Evolutionary conservation across 2,329 filamentous ascomycete genomes (phyloP).

Genomic region (Fusarium sp.): DNA sequence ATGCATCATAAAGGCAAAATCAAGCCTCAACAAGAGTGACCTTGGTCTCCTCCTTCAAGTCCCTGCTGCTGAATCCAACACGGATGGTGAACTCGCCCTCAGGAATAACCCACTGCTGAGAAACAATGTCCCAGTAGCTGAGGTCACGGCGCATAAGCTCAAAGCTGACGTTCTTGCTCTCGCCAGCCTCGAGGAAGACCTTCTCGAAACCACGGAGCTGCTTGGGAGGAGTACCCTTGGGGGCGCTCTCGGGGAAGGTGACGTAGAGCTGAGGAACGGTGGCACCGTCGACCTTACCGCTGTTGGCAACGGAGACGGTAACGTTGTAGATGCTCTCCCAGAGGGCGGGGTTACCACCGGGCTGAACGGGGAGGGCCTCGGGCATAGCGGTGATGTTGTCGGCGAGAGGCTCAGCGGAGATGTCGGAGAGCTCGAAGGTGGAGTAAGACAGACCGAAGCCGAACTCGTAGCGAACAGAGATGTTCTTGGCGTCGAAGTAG

Average conservation of each 20-base stretch:
- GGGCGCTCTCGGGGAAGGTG: slow-evolving; percentile 52
- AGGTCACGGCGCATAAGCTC: slow-evolving; percentile 60
- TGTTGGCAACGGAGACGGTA: slow-evolving; percentile 61
- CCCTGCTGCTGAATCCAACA: slow-evolving; percentile 46
- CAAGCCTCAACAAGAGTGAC: slow-evolving; percentile 38
- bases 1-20: slow-evolving; percentile 35
- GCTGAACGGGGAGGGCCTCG: slow-evolving; percentile 48
- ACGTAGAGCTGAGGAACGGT: slow-evolving; percentile 68
- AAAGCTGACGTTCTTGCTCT: slow-evolving; percentile 56
- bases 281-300: slow-evolving; percentile 59
- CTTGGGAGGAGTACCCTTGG: slow-evolving; percentile 58
- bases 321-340: slow-evolving; percentile 63
- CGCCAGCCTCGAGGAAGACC: slow-evolving; percentile 54
- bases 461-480: slow-evolving; percentile 72
- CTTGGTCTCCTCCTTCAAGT: slow-evolving; percentile 41
- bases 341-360: slow-evolving; percentile 67
- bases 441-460: slow-evolving; percentile 77
- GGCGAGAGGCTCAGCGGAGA: slow-evolving; percentile 36
- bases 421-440: slow-evolving; percentile 63
- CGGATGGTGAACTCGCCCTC: slow-evolving; percentile 43
- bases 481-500: slow-evolving; percentile 69
- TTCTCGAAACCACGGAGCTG: slow-evolving; percentile 66
- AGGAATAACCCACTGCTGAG: slow-evolving; percentile 55
- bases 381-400: slow-evolving; percentile 46
- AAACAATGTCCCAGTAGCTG: slow-evolving; percentile 60